Conservation (phyloP, 495 filamentous ascomycete species). For the Annulohypoxylon stygium region DNA sequence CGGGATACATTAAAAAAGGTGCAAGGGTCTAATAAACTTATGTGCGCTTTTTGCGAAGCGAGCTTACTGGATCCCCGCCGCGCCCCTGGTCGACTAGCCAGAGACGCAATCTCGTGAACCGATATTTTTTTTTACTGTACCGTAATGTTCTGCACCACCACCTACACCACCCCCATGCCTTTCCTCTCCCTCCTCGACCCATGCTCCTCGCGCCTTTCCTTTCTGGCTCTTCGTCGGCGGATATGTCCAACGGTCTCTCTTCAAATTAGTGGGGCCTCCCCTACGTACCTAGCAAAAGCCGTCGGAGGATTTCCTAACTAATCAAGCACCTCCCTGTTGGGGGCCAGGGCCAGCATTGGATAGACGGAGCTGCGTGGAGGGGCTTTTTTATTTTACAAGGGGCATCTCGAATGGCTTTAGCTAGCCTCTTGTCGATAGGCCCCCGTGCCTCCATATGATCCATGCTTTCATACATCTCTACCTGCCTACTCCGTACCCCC, state of each 20-base stretch:
- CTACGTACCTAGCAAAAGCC: constrained; percentile 48
- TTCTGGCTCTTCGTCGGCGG: constrained; percentile 57
- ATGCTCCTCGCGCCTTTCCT: constrained; percentile 53
- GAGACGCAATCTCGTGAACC: constrained; percentile 55
- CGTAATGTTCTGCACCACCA: constrained; percentile 37
- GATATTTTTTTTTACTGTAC: constrained; percentile 53
- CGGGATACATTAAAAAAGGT: constrained; percentile 34
- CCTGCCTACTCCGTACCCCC: constrained; percentile 53
- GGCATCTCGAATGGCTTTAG: constrained; percentile 42
- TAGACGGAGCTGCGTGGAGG: constrained; percentile 48
- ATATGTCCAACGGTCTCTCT: constrained; percentile 63
- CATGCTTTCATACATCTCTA: constrained; percentile 51
- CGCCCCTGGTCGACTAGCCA: constrained; percentile 45
- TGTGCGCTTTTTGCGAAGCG: constrained; percentile 60
- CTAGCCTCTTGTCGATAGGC: constrained; percentile 51
- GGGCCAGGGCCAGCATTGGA: constrained; percentile 51
- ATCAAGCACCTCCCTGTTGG: constrained; percentile 57
- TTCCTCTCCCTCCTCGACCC: constrained; percentile 19
- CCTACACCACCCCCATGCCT: constrained; percentile 21
- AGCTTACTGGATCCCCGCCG: constrained; percentile 59
- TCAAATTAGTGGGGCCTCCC: constrained; percentile 60
- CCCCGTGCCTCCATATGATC: constrained; percentile 54
- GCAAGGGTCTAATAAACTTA: constrained; percentile 48
- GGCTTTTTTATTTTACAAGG: constrained; percentile 48
- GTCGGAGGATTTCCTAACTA: constrained; percentile 63